phyloP scores from a whole-genome alignment of 768 basidiomycete genomes.

The Psilocybe azurescens region DNA sequence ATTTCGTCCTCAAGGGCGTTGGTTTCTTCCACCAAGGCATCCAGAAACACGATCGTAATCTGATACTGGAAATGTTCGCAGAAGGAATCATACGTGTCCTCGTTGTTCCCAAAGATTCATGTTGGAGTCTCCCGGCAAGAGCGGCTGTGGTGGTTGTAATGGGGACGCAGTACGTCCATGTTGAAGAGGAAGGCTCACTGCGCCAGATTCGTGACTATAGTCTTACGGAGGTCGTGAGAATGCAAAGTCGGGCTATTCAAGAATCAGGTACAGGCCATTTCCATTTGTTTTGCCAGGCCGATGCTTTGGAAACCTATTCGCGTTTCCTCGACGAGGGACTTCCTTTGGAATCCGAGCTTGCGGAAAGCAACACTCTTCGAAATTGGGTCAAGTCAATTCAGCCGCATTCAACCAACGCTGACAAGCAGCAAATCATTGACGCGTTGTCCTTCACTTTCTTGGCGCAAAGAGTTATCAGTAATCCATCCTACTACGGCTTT shows the following conservation, averaged over 20 bases:
- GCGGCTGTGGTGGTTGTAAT: slow-evolving; percentile 86
- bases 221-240: slow-evolving; percentile 81
- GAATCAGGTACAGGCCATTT: slow-evolving; percentile 69
- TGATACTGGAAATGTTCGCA: slow-evolving; percentile 82
- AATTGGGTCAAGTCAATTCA: slow-evolving; percentile 30
- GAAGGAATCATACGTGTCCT: slow-evolving; percentile 83
- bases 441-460: slow-evolving; percentile 84
- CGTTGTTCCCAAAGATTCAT: slow-evolving; percentile 80
- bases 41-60: slow-evolving; percentile 63
- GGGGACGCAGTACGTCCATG: slow-evolving; percentile 85
- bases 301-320: slow-evolving; percentile 79
- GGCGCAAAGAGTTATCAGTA: slow-evolving; percentile 68
- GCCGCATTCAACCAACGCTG: slow-evolving; percentile 15
- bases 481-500: slow-evolving; percentile 87
- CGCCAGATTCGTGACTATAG: slow-evolving; percentile 82
- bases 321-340: slow-evolving; percentile 89
- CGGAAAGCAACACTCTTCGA: slow-evolving; percentile 53
- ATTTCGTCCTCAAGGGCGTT: slow-evolving; percentile 84
- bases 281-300: slow-evolving; percentile 88
- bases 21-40: slow-evolving; percentile 87
- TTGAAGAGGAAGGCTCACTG: slow-evolving; percentile 50
- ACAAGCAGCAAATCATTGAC: slow-evolving; percentile 76
- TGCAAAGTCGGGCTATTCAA: slow-evolving; percentile 88
- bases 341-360: slow-evolving; percentile 84
- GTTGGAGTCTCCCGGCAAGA: slow-evolving; percentile 89